A percentile compares a stretch with the other conserved stretches of the same genome.
These are phyloP conservation scores for Penicillium egyptiacum DNA, from an alignment of 495 filamentous ascomycete genomes.

Conservation along the genomic window DNA sequence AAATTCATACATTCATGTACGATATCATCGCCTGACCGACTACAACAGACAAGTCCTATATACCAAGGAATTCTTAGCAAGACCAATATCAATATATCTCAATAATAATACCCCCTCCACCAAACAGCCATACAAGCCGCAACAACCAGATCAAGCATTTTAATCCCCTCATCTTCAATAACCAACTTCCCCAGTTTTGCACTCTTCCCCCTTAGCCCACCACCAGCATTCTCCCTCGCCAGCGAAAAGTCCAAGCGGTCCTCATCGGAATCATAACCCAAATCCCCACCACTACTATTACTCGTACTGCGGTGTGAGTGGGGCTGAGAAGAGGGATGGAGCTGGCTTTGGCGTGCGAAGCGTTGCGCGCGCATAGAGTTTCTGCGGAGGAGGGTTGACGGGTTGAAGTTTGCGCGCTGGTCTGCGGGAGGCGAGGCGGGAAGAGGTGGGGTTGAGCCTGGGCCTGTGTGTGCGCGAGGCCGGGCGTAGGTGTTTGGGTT, in stretches of 20 bases:
- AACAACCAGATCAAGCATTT: conserved; percentile 93
- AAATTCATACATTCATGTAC: conserved; percentile 5
- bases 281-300: conserved; percentile 29
- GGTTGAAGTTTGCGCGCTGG: conserved; percentile 12
- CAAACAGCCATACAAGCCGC: conserved; percentile 89
- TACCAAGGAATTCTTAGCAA: background rate
- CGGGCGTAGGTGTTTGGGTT: conserved; percentile 36
- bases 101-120: conserved; percentile 83
- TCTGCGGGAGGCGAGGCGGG: background rate
- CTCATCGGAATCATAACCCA: conserved; percentile 24
- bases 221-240: conserved; percentile 75
- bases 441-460: conserved; percentile 8
- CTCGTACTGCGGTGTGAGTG: conserved; percentile 25
- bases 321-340: conserved; percentile 9
- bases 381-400: conserved; percentile 17
- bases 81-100: conserved; percentile 9
- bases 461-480: conserved; percentile 32
- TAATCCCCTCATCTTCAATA: conserved; percentile 84
- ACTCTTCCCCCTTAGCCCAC: conserved; percentile 77
- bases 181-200: conserved; percentile 94
- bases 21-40: background rate
- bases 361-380: conserved; percentile 22
- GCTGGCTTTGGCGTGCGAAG: conserved; percentile 27
- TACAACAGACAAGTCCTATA: background rate
- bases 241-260: conserved; percentile 67